Percentiles rank a stretch among this genome's conserved stretches.
Evolutionary conservation across 345 rosid genomes (phyloP).

Genomic region (Melaleuca alternifolia): DNA sequence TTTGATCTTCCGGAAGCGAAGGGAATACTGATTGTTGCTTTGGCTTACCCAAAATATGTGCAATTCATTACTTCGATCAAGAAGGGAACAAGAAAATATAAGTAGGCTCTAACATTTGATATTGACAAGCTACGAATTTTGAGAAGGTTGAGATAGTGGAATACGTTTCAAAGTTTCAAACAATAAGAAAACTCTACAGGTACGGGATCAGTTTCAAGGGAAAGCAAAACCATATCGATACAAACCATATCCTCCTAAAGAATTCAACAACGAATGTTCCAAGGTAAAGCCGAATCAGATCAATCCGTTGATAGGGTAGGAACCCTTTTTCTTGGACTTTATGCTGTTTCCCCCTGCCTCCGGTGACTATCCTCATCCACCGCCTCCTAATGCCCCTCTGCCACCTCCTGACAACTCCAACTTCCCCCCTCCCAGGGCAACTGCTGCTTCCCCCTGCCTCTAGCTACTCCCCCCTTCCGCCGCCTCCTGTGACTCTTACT

Average conservation of each 20-base stretch:
- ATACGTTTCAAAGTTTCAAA: neutral
- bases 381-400: no score
- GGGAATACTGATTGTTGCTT: neutral
- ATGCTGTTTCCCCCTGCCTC: no score
- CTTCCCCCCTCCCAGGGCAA: no score
- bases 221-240: neutral
- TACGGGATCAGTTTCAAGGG: neutral
- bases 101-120: neutral
- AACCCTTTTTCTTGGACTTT: neutral
- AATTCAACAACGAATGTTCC: neutral
- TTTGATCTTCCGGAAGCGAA: neutral
- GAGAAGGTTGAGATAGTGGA: neutral
- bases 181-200: neutral
- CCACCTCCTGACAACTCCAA: no score
- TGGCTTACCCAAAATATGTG: neutral
- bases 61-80: neutral
- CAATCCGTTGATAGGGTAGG: neutral
- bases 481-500: no score
- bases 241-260: neutral
- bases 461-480: no score
- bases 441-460: no score
- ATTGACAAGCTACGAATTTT: neutral
- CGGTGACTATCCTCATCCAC: no score
- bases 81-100: neutral
- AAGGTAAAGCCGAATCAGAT: neutral